phyloP scores from a whole-genome alignment of 2,329 filamentous ascomycete species.

The Aspergillus luchuensis region DNA sequence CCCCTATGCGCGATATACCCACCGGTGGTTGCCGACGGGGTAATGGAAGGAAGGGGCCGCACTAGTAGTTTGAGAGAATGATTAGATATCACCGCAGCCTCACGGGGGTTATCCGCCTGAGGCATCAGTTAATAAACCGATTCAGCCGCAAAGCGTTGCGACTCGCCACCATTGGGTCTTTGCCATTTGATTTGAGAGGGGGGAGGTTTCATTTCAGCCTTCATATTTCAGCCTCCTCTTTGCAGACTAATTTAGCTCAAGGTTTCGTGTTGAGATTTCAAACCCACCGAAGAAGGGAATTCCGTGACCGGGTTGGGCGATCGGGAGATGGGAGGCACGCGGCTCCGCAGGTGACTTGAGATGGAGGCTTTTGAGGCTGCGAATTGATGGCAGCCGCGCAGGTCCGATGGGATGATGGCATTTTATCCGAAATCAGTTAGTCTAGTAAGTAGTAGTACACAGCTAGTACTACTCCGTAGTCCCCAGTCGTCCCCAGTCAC shows the following conservation, averaged over 20 bases:
- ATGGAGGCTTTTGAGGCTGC: background rate
- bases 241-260: background rate
- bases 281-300: background rate
- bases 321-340: background rate
- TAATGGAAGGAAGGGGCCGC: background rate
- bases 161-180: no score
- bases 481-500: no score
- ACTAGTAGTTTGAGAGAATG: background rate
- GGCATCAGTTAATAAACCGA: background rate
- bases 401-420: background rate
- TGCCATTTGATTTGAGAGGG: background rate
- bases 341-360: background rate
- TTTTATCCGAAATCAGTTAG: no score
- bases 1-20: background rate
- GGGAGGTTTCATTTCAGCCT: background rate
- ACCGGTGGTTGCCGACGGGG: background rate
- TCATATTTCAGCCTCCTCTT: background rate
- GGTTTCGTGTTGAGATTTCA: background rate
- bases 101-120: background rate
- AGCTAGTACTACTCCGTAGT: no score
- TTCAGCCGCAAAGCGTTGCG: no score
- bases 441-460: no score
- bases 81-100: background rate
- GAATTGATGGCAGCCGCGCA: background rate
- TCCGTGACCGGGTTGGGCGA: background rate